A percentile compares a stretch with the other conserved stretches of the same genome.
These are phyloP conservation scores for Chaetoscypha palmicola DNA, from an alignment of 2,329 filamentous ascomycete genomes.

Conservation along the genomic window DNA sequence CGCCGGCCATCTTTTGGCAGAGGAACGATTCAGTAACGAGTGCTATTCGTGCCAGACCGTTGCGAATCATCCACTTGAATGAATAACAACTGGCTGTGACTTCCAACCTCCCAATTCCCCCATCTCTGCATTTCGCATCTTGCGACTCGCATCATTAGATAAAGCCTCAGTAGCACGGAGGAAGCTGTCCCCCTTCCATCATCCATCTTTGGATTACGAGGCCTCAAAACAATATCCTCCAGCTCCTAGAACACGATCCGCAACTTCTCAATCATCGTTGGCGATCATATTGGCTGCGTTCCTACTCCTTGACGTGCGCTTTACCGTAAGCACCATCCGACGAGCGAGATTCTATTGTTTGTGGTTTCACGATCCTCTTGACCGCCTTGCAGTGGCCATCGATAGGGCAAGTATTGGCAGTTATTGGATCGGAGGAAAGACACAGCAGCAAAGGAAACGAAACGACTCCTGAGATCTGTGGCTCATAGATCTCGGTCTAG, in stretches of 20 bases:
- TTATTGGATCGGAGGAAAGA: conserved; percentile 5
- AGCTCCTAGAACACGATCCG: neutral
- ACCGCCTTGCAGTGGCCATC: conserved; percentile 12
- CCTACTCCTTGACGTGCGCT: neutral
- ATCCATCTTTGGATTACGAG: conserved; percentile 3
- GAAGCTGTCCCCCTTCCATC: no score
- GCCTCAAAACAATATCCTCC: neutral
- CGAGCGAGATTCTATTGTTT: conserved; percentile 1
- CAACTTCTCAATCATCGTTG: neutral
- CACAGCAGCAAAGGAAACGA: conserved; percentile 5
- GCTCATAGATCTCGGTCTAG: no score
- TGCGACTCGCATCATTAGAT: conserved; percentile 17
- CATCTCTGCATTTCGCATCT: neutral
- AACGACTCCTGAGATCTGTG: conserved; percentile 3
- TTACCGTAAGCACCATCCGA: neutral
- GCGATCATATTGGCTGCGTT: conserved; percentile 1
- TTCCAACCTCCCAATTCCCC: conserved; percentile 17
- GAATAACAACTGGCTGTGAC: conserved; percentile 14
- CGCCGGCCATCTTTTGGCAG: neutral
- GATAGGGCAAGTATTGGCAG: conserved; percentile 6
- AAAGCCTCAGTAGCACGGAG: no score
- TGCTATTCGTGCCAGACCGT: neutral
- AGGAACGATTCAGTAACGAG: neutral
- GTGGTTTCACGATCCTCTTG: conserved; percentile 14
- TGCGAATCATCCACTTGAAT: neutral